Base-by-base conservation (phyloP, 2,329 filamentous ascomycete species). In the Alternaria sp. region DNA sequence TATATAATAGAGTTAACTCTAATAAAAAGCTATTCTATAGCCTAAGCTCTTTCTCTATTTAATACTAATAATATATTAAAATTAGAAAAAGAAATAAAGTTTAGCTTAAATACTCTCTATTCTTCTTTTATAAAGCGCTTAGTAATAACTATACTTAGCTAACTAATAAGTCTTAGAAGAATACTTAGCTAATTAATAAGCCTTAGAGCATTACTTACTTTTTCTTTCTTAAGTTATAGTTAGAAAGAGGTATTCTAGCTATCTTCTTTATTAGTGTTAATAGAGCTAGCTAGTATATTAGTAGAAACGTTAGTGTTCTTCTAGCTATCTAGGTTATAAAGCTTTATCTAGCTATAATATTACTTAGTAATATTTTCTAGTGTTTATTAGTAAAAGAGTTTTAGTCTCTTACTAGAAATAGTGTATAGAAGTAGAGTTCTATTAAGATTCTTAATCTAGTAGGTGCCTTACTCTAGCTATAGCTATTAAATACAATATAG, bases 131-230 rank as follows among this genome's bases (percentile, higher is more conserved):
- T 41, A 41, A n/a, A 1, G 4, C 2, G 4, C 15, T 41, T 41
- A 41, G 33, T 41, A 41, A 41, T 10, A 41, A 41, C 15, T 41
- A 41, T 3, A 9, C 8, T n/a, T 9, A 10, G 33, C 8, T 41
- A 41, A n/a, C 33, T 30, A 30, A 30, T 30, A 30, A 14, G 28
- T 0, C 2, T n/a, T 41, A 41, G 0, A n/a, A 30, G 28, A 30
- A 30, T 12, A 11, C 28, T 30, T 30, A 30, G 28, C 28, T 30
- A 30, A 3, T 3, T 37, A 37, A 37, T 37, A 37, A 37, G 14
- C 0, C 1, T n/a, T 41, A 41, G 4, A n/a, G 33, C 0, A 0
- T 41, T 41, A n/a, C 15, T n/a, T 41, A 41, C 4, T 0, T 41
- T n/a, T 4, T 41, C 33, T 41, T 41, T 41, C 15, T 41, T 37